Evolutionary conservation across 176 grass and related monocot genomes (phyloP).

Genomic region (Saccharum spontaneum): DNA sequence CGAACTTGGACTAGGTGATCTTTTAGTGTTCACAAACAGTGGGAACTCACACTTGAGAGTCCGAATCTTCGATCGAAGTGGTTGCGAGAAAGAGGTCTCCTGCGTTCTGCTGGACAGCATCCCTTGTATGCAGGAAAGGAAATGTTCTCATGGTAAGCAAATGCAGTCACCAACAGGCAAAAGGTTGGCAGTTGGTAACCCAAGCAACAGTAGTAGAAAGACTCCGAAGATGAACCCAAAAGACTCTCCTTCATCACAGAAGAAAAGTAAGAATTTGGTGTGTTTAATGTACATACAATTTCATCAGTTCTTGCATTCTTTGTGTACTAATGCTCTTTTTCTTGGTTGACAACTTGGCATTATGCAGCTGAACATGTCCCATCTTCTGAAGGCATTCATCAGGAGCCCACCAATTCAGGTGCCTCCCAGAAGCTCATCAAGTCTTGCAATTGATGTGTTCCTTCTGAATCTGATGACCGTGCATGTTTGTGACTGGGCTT

Average conservation of each 20-base stretch:
- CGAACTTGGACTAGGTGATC: constrained; percentile 12
- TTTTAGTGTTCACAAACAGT: constrained; percentile 49
- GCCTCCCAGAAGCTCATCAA: background rate
- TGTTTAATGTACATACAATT: background rate
- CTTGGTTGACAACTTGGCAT: background rate
- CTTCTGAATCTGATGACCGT: background rate
- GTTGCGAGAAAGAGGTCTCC: constrained; percentile 41
- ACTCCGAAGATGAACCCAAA: too few relatives aligned
- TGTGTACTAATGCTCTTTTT: background rate
- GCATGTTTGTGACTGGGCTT: background rate
- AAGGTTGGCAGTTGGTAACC: background rate
- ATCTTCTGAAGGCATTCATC: constrained; percentile 15
- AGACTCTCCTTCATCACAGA: constrained; percentile 1
- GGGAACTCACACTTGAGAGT: constrained; percentile 43
- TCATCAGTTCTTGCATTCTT: background rate
- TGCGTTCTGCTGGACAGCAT: background rate
- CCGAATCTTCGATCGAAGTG: constrained; percentile 36
- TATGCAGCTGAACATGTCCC: constrained; percentile 1
- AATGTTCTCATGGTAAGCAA: background rate
- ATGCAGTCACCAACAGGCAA: background rate
- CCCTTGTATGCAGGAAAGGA: background rate
- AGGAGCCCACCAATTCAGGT: background rate
- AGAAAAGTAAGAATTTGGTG: constrained; percentile 9
- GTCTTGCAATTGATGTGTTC: background rate
- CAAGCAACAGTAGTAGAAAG: background rate